These are phyloP conservation scores for Penicillium sp. DNA, from an alignment of 2,329 filamentous ascomycete species.

Conservation along the genomic window DNA sequence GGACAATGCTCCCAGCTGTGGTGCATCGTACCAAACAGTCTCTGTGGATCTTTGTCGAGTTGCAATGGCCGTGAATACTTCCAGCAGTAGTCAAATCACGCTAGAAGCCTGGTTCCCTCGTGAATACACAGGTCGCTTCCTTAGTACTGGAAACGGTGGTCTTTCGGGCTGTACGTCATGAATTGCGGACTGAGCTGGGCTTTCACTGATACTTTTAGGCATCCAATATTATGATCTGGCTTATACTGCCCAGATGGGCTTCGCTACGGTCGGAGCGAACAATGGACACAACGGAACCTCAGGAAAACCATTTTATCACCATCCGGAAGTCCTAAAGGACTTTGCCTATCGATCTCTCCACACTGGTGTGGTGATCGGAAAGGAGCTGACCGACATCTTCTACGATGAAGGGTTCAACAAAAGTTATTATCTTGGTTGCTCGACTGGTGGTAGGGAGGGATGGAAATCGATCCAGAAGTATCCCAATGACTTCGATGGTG, in stretches of 20 bases:
- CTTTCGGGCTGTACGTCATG: conserved; percentile 46
- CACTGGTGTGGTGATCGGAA: conserved; percentile 41
- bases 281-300: conserved; percentile 52
- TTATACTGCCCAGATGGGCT: conserved; percentile 45
- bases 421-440: conserved; percentile 51
- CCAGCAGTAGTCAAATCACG: conserved; percentile 46
- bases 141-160: conserved; percentile 53
- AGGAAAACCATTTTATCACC: conserved; percentile 49
- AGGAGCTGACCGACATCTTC: conserved; percentile 41
- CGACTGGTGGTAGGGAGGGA: conserved; percentile 51
- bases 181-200: not conserved
- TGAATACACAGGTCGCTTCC: conserved; percentile 47
- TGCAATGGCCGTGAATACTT: conserved; percentile 44
- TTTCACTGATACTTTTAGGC: conserved; percentile 29
- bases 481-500: conserved; percentile 51
- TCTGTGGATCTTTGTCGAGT: conserved; percentile 44
- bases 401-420: conserved; percentile 43
- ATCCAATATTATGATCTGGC: conserved; percentile 47
- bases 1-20: conserved; percentile 40
- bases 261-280: conserved; percentile 51
- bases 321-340: conserved; percentile 48
- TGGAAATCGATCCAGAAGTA: conserved; percentile 47
- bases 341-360: conserved; percentile 51
- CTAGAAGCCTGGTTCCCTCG: conserved; percentile 51
- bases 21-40: conserved; percentile 34